Percentiles rank a stretch among this genome's conserved stretches.
Conservation (phyloP, 805 yeast genomes). For the Brettanomyces naardenensis region DNA sequence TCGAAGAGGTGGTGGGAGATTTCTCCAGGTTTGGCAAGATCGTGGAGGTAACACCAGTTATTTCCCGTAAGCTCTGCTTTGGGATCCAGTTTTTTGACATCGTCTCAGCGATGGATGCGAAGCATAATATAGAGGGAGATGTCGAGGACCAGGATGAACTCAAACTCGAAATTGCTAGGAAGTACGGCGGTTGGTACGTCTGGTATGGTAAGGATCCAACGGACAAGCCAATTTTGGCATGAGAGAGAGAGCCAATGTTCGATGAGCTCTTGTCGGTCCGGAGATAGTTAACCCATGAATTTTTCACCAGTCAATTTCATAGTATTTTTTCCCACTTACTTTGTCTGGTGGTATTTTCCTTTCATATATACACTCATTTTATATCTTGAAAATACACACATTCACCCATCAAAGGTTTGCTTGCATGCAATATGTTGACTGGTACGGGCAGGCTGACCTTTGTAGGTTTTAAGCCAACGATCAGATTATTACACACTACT, state of each 20-base stretch:
- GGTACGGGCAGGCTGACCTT: no score
- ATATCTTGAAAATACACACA: no score
- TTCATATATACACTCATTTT: no score
- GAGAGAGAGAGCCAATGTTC: no score
- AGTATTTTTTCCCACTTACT: not conserved
- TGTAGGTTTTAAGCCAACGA: no score
- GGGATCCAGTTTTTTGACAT: constrained; percentile 54
- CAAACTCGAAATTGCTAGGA: constrained; percentile 15
- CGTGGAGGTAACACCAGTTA: constrained; percentile 55
- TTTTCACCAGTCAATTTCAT: no score
- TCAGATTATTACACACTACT: no score
- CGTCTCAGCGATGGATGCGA: constrained; percentile 52
- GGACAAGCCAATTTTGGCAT: constrained; percentile 41
- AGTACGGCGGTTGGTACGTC: constrained; percentile 53
- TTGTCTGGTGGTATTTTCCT: no score
- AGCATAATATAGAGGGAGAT: constrained; percentile 31
- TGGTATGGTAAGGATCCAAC: constrained; percentile 64
- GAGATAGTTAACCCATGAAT: no score
- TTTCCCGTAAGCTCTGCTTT: constrained; percentile 57
- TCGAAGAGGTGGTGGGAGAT: constrained; percentile 37
- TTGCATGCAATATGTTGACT: no score
- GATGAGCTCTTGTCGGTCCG: no score
- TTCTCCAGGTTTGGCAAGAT: constrained; percentile 52
- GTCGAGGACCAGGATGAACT: not conserved
- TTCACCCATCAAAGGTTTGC: no score